Evolutionary conservation across 805 yeast genomes (phyloP), one percentile per base, ranked within the genome.

Genomic region (Nakazawaea ernobii): DNA sequence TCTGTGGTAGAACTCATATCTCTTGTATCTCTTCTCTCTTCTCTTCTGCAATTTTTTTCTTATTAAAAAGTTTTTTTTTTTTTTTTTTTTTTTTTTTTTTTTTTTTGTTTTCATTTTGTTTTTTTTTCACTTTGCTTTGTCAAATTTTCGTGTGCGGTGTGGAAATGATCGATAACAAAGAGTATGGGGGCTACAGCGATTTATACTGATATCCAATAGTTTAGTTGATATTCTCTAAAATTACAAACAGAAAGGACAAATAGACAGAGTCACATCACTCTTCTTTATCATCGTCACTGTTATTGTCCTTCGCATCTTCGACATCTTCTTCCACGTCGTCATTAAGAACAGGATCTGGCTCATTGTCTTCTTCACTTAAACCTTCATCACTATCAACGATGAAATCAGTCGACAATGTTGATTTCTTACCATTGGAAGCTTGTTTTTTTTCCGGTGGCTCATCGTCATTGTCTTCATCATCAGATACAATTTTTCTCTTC

Each of bases 401-500:
- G 26, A 43, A 42, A 38, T 48, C 47, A n/a, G 39, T 43, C 2
- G 50, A 48, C n/a, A 48, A 39, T 10, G 40, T 35, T 4, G 47
- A 43, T 39, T 43, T 48, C 42, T 48, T 48, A 29, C 49, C 45
- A 13, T 43, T 49, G 4, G 56, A 49, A 3, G 32, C 29, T 14
- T 14, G 24, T n/a, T 35, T 39, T 32, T 33, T 33, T 7, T 28
- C 24, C 8, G 27, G 26, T n/a, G 42, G 42, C 8, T 26, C 27
- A 13, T 37, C 59, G 32, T 53, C 49, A 42, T 54, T 49, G 8
- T 52, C 69, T 27, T 78, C 80, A 49, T 75, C 71, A 36, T 72
- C 78, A n/a, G 75, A 56, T 55, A 50, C 64, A 54, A 55, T 64
- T 57, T 59, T 68, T 53, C 62, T 66, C 60, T 63, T 63, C 45